Base-by-base conservation (phyloP, 176 grass and related monocot species). In the Carex littledalei region DNA sequence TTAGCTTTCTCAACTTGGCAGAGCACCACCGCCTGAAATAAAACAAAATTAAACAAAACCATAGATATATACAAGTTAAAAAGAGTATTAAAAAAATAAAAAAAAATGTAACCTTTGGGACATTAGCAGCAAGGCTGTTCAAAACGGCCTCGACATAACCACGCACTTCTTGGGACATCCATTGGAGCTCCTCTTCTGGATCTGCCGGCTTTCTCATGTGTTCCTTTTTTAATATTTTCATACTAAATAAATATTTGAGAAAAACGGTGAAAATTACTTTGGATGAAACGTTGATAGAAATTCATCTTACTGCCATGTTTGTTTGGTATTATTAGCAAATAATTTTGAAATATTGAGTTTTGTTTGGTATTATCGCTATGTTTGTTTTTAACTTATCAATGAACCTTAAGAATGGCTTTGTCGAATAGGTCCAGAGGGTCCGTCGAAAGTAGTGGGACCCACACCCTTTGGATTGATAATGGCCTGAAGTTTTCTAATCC, bases 81-180 rank as follows among this genome's bases (percentile, higher is more conserved):
- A 1, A 8, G 5, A 45, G 41, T 45, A 45, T 45, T 45, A 45
- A 6, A 41, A 5, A 41, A 41, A 41, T 6, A 41, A 43, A 49
- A 49, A 47, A n/a, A 74, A 89, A 70, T 86, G 26, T 32, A 83
- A 98, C 93, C 93, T 99, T 99, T 1, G 96, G 96, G 83, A 99
- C 88, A 84, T 99, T 95, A 88, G 96, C 96, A 79, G 96, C 91
- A 20, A 99, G 88, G 87, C 96, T 99, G 84, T 92, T 99, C 69
- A 99, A 86, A 85, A 99, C 96, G 69, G 96, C 93, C 84, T 99
- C 96, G 7, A 92, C 96, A 84, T 99, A 99, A 81, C 96, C 91
- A 32, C 96, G 96, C 64, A 99, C 91, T 99, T 99, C 96, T 84
- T 95, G 96, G 78, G 96, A 45, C 32, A 34, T 34, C 32, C 32